Percentiles rank a stretch among this genome's conserved stretches.
Conservation (phyloP, 1,284 basidiomycete species). For the Microbotryum saponariae region DNA sequence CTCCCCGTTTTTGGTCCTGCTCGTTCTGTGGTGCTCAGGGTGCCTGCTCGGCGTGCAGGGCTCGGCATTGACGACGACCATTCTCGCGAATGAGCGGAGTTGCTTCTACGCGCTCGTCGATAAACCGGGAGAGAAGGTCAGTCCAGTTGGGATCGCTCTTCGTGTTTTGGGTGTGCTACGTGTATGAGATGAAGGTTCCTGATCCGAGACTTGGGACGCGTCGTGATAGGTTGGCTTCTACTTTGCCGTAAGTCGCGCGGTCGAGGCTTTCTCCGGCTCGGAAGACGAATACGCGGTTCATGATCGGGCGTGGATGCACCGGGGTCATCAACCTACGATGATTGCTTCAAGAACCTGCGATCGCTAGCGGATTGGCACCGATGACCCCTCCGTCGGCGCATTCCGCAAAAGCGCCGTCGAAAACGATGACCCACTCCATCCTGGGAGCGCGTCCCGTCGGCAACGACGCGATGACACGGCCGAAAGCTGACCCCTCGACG, state of each 20-base stretch:
- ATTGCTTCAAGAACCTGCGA: too few relatives aligned
- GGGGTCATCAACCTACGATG: too few relatives aligned
- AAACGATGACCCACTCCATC: too few relatives aligned
- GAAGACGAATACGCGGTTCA: background rate
- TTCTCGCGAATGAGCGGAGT: conserved; percentile 73
- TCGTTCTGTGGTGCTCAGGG: background rate
- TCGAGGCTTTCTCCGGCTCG: conserved; percentile 39
- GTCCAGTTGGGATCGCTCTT: conserved; percentile 35
- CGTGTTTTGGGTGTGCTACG: background rate
- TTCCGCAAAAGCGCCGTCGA: too few relatives aligned
- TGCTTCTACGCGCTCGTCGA: conserved; percentile 99
- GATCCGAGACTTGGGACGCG: background rate
- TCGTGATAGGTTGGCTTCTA: conserved; percentile 33
- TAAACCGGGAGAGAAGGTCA: conserved; percentile 81
- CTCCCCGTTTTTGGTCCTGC: background rate
- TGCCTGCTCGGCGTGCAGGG: background rate
- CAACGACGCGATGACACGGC: background rate
- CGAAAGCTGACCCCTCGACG: conserved; percentile 35
- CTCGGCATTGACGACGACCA: conserved; percentile 71
- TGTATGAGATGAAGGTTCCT: background rate
- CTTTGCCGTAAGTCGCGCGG: conserved; percentile 42
- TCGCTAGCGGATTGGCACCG: too few relatives aligned
- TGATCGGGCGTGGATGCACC: too few relatives aligned
- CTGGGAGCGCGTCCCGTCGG: too few relatives aligned
- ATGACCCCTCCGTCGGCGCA: too few relatives aligned